phyloP scores from a whole-genome alignment of 768 basidiomycete species.

The Cystobasidium tubakii region DNA sequence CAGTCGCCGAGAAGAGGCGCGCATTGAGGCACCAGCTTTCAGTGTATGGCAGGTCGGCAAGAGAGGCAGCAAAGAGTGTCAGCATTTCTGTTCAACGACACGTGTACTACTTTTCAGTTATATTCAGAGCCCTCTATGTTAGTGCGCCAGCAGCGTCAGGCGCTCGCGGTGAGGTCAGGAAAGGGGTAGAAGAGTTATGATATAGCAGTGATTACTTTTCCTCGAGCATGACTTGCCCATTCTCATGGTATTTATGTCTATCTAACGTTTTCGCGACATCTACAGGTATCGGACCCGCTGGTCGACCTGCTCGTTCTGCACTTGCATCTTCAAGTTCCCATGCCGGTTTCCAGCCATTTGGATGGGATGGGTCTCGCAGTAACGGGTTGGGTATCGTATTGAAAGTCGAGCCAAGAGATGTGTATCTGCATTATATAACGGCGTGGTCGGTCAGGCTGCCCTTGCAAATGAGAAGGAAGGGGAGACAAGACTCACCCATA shows the following conservation, averaged over 20 bases:
- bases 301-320: constrained; percentile 58
- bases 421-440: constrained; percentile 61
- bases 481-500: constrained; percentile 61
- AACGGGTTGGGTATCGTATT: constrained; percentile 93
- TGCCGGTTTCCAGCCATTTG: constrained; percentile 63
- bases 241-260: background rate
- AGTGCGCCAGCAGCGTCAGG: too few relatives aligned
- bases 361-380: constrained; percentile 51
- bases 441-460: background rate
- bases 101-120: too few relatives aligned
- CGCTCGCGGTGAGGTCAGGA: too few relatives aligned
- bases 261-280: constrained; percentile 18
- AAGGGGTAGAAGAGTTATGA: too few relatives aligned
- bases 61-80: too few relatives aligned
- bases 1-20: too few relatives aligned
- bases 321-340: constrained; percentile 70
- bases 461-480: background rate
- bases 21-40: too few relatives aligned
- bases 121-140: too few relatives aligned
- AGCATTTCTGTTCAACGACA: too few relatives aligned
- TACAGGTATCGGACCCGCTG: constrained; percentile 27
- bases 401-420: constrained; percentile 88
- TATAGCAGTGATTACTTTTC: background rate
- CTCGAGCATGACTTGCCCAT: background rate
- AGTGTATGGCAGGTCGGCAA: too few relatives aligned